A percentile compares a stretch with the other conserved stretches of the same genome.
phyloP scores from a whole-genome alignment of 257 asterid species.

The Scutellaria barbata region DNA sequence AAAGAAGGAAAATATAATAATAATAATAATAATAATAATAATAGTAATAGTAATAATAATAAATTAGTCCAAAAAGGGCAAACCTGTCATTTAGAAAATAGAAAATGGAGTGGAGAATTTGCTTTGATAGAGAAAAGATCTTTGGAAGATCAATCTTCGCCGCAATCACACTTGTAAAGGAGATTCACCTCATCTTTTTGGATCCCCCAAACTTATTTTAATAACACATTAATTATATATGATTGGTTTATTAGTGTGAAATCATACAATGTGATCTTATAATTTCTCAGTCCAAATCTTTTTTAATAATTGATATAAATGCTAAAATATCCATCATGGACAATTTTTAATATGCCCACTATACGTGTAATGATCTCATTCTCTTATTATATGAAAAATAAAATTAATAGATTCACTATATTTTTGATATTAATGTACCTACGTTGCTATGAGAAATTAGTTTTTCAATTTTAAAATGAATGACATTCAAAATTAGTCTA shows the following conservation, averaged over 20 bases:
- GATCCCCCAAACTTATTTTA: slow-evolving; percentile 33
- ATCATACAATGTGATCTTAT: too few species aligned
- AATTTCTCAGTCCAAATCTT: too few species aligned
- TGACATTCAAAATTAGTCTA: too few species aligned
- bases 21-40: slow-evolving; percentile 1
- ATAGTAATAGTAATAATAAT: background rate
- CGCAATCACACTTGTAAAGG: slow-evolving; percentile 38
- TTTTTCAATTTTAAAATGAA: too few species aligned
- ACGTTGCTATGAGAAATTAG: too few species aligned
- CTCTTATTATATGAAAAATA: too few species aligned
- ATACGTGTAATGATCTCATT: too few species aligned
- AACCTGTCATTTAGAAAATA: slow-evolving; percentile 31
- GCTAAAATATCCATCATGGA: too few species aligned
- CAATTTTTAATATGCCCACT: too few species aligned
- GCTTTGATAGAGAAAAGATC: slow-evolving; percentile 28
- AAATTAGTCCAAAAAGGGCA: slow-evolving; percentile 29
- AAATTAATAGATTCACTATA: too few species aligned
- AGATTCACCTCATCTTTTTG: slow-evolving; percentile 46
- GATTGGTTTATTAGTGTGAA: background rate
- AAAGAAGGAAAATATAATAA: background rate
- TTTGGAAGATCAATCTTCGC: slow-evolving; percentile 30
- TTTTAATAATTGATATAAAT: too few species aligned
- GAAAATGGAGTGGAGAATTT: slow-evolving; percentile 36
- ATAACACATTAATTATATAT: background rate
- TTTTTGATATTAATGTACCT: too few species aligned